Evolutionary conservation across 2,329 filamentous ascomycete genomes (phyloP).

Genomic region (Venturia effusa): DNA sequence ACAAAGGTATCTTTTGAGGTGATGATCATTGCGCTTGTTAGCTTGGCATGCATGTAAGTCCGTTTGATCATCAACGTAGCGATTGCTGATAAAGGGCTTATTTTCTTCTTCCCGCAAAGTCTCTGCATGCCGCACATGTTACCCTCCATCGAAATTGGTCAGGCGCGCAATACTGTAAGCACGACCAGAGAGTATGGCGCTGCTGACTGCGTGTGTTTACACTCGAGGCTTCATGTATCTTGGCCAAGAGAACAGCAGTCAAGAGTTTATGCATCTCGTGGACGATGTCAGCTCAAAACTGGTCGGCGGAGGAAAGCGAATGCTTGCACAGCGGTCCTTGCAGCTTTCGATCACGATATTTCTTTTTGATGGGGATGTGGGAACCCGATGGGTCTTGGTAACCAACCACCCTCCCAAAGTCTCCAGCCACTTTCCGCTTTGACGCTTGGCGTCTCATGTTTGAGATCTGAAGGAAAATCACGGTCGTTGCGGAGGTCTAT

Average conservation of each 20-base stretch:
- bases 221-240: not conserved
- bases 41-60: not conserved
- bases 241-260: not conserved
- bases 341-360: not conserved
- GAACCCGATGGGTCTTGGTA: slow-evolving; percentile 4
- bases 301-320: not conserved
- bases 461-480: not conserved
- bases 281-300: not conserved
- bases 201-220: not conserved
- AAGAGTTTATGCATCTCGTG: not conserved
- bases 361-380: not conserved
- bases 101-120: no score
- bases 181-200: no score
- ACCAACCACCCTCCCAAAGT: slow-evolving; percentile 4
- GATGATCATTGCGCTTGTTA: not conserved
- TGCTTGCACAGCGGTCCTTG: not conserved
- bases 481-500: not conserved
- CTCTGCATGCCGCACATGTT: no score
- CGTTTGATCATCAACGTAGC: not conserved
- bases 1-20: not conserved
- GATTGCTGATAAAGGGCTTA: not conserved
- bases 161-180: no score
- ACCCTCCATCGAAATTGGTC: no score
- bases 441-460: not conserved
- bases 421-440: not conserved